phyloP scores from a whole-genome alignment of 306 rosid species.

The Herpetospermum pedunculosum region DNA sequence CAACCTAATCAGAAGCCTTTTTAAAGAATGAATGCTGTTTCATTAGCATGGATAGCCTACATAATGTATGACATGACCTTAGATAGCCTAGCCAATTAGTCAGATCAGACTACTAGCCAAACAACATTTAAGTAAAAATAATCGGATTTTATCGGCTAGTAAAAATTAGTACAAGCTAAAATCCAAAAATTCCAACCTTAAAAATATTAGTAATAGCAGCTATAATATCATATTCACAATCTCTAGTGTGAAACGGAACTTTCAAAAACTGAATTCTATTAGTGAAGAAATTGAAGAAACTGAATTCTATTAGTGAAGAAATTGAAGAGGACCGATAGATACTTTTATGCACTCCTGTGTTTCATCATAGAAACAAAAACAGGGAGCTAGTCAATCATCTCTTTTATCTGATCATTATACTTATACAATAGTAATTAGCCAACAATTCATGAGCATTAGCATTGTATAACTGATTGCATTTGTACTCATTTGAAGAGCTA shows the following conservation, averaged over 20 bases:
- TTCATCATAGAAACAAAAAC: not conserved
- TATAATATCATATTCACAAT: not conserved
- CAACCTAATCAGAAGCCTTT: not conserved
- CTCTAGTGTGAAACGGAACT: not conserved
- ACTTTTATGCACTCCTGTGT: not conserved
- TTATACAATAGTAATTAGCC: not conserved
- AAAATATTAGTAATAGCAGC: not conserved
- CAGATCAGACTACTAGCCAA: not conserved
- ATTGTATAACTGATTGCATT: not conserved
- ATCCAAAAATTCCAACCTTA: not conserved
- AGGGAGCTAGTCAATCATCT: not conserved
- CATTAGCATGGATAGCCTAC: not conserved
- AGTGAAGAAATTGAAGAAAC: not conserved
- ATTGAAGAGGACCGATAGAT: not conserved
- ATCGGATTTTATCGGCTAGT: not conserved
- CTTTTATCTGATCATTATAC: not conserved
- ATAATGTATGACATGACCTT: not conserved
- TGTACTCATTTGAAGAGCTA: not conserved
- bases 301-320: not conserved
- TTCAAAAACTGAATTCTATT: not conserved
- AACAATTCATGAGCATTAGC: not conserved
- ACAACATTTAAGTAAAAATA: not conserved
- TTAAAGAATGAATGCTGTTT: not conserved
- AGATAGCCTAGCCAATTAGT: not conserved
- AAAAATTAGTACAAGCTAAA: not conserved